A percentile compares a stretch with the other conserved stretches of the same genome.
Evolutionary conservation across 2,329 filamentous ascomycete species (phyloP).

Genomic region (Fusarium sp.): DNA sequence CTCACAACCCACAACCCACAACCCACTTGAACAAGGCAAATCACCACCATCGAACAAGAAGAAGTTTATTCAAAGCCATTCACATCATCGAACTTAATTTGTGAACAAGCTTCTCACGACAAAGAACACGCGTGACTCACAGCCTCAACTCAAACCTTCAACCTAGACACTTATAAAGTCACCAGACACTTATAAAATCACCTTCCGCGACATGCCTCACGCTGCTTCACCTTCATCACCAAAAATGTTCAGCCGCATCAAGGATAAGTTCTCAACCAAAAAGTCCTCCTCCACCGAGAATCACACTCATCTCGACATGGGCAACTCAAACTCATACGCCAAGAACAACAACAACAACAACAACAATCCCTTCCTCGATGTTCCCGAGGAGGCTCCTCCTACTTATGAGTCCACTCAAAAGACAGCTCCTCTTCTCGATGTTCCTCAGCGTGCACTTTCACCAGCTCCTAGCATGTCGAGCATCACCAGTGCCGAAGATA

Average conservation of each 20-base stretch:
- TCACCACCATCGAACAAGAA: background rate
- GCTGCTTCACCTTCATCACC: slow-evolving; percentile 11
- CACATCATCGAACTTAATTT: background rate
- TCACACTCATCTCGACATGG: slow-evolving; percentile 1
- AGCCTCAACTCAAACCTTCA: background rate
- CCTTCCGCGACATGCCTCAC: slow-evolving; percentile 8
- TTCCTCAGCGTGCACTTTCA: slow-evolving; percentile 20
- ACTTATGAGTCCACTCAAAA: slow-evolving; percentile 41
- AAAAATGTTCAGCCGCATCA: slow-evolving; percentile 41
- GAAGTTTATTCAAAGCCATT: background rate
- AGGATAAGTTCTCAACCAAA: slow-evolving; percentile 46
- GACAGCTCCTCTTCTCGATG: slow-evolving; percentile 5
- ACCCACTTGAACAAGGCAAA: background rate
- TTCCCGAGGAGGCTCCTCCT: slow-evolving; percentile 45
- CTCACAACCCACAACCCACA: background rate
- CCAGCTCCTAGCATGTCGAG: slow-evolving; percentile 34
- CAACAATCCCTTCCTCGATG: slow-evolving; percentile 5
- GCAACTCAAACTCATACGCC: background rate
- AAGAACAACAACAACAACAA: background rate
- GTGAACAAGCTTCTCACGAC: background rate
- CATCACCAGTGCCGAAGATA: slow-evolving; percentile 63
- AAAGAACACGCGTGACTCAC: background rate
- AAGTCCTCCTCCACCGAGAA: background rate
- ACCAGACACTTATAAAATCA: background rate
- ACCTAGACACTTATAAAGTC: background rate